Conservation (phyloP, 345 rosid species). For the Noccaea bulbosa region DNA sequence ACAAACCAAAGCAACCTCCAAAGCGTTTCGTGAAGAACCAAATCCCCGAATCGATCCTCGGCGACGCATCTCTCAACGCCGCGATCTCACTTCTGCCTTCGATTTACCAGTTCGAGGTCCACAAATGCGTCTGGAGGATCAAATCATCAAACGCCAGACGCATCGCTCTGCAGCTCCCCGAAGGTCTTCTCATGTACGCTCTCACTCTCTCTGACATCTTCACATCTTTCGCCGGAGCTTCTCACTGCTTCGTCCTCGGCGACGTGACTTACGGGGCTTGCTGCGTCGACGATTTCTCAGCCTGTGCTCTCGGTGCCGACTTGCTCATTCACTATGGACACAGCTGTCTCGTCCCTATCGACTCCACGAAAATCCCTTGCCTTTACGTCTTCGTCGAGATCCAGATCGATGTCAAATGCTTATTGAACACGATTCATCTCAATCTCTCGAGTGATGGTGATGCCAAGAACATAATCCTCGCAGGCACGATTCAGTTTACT, state of each 20-base stretch:
- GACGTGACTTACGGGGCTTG: constrained; percentile 95
- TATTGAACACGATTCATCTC: constrained; percentile 57
- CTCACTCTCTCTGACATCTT: constrained; percentile 86
- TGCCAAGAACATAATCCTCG: constrained; percentile 53
- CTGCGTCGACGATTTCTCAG: constrained; percentile 87
- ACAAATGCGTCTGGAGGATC: constrained; percentile 85
- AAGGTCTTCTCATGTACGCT: constrained; percentile 90
- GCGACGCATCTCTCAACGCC: constrained; percentile 73
- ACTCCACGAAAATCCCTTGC: constrained; percentile 75
- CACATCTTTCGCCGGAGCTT: constrained; percentile 64
- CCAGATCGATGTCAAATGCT: constrained; percentile 59
- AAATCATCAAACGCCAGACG: constrained; percentile 63
- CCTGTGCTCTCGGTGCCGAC: constrained; percentile 75
- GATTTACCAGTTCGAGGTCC: constrained; percentile 86
- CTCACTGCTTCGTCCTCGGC: constrained; percentile 80
- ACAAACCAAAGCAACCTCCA: constrained; percentile 56
- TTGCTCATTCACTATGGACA: constrained; percentile 91
- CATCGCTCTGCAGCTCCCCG: constrained; percentile 87
- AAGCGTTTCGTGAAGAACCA: constrained; percentile 85
- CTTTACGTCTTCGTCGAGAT: constrained; percentile 95
- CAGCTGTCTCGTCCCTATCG: constrained; percentile 88
- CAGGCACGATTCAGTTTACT: constrained; percentile 90
- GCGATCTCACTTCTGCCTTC: constrained; percentile 76
- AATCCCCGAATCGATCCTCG: constrained; percentile 83
- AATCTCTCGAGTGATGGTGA: constrained; percentile 47